A percentile compares a stretch with the other conserved stretches of the same genome.
Evolutionary conservation across 257 asterid genomes (phyloP).

Genomic region (Primulina huaijiensis): DNA sequence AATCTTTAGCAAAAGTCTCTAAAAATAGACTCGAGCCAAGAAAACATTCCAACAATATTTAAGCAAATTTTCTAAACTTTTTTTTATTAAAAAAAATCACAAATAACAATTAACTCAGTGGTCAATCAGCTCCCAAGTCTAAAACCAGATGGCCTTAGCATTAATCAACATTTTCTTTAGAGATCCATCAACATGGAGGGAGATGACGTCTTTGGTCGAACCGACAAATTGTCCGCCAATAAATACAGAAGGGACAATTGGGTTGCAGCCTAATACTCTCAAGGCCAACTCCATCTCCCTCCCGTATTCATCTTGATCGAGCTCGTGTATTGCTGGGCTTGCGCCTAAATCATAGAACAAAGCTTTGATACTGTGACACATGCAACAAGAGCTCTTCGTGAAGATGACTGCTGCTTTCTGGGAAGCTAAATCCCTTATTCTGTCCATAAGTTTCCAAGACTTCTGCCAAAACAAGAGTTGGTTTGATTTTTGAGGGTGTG

Average conservation of each 20-base stretch:
- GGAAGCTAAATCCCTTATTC: slow-evolving; percentile 38
- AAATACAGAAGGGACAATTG: slow-evolving; percentile 70
- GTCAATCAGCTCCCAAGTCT: slow-evolving; percentile 4
- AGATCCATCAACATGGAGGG: slow-evolving; percentile 74
- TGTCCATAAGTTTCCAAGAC: slow-evolving; percentile 28
- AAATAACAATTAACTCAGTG: no score
- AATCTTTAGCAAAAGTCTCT: not conserved
- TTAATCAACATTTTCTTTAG: slow-evolving; percentile 58
- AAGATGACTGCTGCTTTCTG: slow-evolving; percentile 49
- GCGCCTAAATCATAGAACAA: slow-evolving; percentile 46
- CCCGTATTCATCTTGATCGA: slow-evolving; percentile 57
- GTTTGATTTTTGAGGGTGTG: not conserved
- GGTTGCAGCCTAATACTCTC: slow-evolving; percentile 62
- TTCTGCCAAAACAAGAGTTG: not conserved
- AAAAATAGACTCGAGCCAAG: not conserved
- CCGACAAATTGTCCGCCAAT: slow-evolving; percentile 69
- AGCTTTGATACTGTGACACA: slow-evolving; percentile 50
- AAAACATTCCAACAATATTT: no score
- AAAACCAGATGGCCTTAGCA: slow-evolving; percentile 77
- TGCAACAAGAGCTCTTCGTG: slow-evolving; percentile 53
- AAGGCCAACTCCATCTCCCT: slow-evolving; percentile 64
- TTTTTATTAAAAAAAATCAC: no score
- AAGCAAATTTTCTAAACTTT: no score
- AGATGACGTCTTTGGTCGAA: slow-evolving; percentile 60
- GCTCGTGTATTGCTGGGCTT: slow-evolving; percentile 44